phyloP scores from a whole-genome alignment of 2,329 filamentous ascomycete genomes.

The Fusarium buxicola region DNA sequence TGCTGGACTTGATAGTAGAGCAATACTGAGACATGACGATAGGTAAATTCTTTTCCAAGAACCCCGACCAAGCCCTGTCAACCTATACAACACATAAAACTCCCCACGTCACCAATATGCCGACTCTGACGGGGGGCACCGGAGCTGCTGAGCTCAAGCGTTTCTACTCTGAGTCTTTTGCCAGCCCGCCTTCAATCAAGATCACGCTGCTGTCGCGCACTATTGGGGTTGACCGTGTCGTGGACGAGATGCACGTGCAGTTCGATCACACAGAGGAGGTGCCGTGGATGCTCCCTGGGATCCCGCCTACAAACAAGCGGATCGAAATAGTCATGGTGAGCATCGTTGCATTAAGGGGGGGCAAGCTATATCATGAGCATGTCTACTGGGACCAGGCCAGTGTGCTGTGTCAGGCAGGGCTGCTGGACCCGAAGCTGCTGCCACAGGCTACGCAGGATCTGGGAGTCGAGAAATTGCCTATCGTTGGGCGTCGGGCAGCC shows the following conservation, averaged over 20 bases:
- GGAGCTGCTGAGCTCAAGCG: conserved; percentile 67
- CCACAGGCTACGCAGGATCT: conserved; percentile 50
- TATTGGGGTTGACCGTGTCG: conserved; percentile 71
- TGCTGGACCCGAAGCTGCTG: conserved; percentile 59
- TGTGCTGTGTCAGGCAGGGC: conserved; percentile 67
- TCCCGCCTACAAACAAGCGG: conserved; percentile 64
- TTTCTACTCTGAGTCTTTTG: conserved; percentile 75
- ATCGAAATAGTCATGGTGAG: conserved; percentile 69
- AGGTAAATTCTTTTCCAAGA: conserved; percentile 67
- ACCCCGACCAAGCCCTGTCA: conserved; percentile 70
- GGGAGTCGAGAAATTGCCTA: conserved; percentile 53
- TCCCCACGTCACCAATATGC: conserved; percentile 76
- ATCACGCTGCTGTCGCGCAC: conserved; percentile 74
- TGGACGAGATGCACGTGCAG: conserved; percentile 70
- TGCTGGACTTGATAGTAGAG: accelerated
- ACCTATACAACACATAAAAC: conserved; percentile 69
- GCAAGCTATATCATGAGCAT: conserved; percentile 71
- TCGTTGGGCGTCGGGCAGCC: conserved; percentile 55
- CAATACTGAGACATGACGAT: background rate
- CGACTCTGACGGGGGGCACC: conserved; percentile 73
- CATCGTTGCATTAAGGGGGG: conserved; percentile 69
- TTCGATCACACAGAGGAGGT: conserved; percentile 69
- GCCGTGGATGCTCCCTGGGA: conserved; percentile 71
- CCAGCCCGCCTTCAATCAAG: conserved; percentile 69
- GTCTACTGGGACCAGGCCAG: conserved; percentile 74